phyloP scores from a whole-genome alignment of 768 basidiomycete species.

The Mycena venus region DNA sequence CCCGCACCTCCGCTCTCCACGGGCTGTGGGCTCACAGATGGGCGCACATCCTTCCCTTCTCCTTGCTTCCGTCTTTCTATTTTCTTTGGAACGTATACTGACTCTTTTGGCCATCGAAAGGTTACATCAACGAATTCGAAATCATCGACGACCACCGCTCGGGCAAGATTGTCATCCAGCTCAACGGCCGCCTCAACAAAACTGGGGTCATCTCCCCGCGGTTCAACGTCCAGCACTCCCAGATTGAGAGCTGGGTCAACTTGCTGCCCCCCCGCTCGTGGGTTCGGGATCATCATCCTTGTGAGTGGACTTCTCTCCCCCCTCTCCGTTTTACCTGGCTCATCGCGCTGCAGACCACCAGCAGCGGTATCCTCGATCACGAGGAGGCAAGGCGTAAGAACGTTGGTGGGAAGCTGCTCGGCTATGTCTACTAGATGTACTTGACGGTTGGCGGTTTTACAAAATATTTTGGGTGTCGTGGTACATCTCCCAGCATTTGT shows the following conservation, averaged over 20 bases:
- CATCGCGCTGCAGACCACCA: conserved; percentile 79
- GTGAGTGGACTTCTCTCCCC: conserved; percentile 58
- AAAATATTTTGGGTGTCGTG: conserved; percentile 11
- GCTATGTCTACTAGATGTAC: conserved; percentile 85
- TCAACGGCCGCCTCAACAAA: conserved; percentile 99
- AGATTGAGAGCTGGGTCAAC: conserved; percentile 98
- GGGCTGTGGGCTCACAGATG: conserved; percentile 69
- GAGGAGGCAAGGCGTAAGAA: conserved; percentile 99
- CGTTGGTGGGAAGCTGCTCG: conserved; percentile 94
- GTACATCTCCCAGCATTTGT: no score
- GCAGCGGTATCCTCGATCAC: conserved; percentile 98
- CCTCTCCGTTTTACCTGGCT: no score
- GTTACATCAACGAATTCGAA: conserved; percentile 99
- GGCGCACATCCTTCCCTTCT: conserved; percentile 57
- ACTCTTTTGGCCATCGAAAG: conserved; percentile 60
- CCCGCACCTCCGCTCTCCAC: conserved; percentile 52
- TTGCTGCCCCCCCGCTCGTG: conserved; percentile 95
- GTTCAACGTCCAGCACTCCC: conserved; percentile 93
- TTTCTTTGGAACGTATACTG: conserved; percentile 33
- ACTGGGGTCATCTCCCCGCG: conserved; percentile 99
- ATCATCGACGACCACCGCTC: conserved; percentile 99
- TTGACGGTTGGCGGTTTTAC: not conserved
- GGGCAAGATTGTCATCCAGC: conserved; percentile 97
- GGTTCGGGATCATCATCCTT: conserved; percentile 96
- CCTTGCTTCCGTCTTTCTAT: not conserved